Evolutionary conservation across 768 basidiomycete genomes (phyloP).

Genomic region (Lentinula detonsa): DNA sequence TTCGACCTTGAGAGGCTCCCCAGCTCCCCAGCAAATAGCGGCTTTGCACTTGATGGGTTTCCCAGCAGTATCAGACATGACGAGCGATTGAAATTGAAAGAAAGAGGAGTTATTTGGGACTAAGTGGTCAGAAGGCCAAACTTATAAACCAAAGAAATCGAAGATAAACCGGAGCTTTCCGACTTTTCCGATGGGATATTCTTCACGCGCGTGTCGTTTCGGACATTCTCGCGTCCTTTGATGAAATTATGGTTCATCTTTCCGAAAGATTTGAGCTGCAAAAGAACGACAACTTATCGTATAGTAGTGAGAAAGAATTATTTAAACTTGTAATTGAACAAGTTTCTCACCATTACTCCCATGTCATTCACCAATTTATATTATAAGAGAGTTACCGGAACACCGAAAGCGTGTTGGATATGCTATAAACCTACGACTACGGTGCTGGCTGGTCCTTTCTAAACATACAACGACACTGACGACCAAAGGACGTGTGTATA

Average conservation of each 20-base stretch:
- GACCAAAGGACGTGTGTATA: not conserved
- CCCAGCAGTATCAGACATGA: constrained; percentile 73
- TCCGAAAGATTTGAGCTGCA: not conserved
- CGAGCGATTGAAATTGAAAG: not conserved
- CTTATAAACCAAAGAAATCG: not conserved
- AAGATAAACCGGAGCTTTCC: not conserved
- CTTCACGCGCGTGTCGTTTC: not conserved
- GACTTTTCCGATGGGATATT: not conserved
- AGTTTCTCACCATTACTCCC: not conserved
- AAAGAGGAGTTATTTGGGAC: not conserved
- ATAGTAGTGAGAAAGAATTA: not conserved
- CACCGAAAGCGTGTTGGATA: constrained; percentile 70
- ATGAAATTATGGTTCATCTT: not conserved
- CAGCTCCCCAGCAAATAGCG: constrained; percentile 93
- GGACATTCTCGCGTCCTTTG: not conserved
- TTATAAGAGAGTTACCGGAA: constrained; percentile 84
- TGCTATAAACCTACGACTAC: constrained; percentile 78
- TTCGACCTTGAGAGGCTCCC: constrained; percentile 80
- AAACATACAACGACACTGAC: not conserved
- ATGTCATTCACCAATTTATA: constrained; percentile 84
- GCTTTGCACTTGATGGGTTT: constrained; percentile 85
- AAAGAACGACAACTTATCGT: not conserved
- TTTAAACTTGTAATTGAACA: not conserved
- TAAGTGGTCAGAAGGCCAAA: constrained; percentile 2
- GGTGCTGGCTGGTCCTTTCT: constrained; percentile 29